phyloP scores from a whole-genome alignment of 2,329 filamentous ascomycete species.

The Alternaria sp. region DNA sequence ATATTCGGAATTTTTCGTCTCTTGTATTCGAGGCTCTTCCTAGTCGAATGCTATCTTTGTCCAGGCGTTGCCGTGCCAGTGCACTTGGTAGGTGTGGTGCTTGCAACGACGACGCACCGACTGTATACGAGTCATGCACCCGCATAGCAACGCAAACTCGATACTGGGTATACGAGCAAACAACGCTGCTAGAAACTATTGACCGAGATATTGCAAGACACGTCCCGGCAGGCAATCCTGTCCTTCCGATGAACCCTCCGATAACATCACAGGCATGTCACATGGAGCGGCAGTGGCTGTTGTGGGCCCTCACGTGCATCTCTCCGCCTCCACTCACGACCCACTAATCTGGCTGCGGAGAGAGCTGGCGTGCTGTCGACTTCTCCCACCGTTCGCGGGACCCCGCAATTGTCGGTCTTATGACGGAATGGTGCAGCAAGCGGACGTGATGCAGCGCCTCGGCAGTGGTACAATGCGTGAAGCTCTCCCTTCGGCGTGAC shows the following conservation, averaged over 20 bases:
- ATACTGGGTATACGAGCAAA: not conserved
- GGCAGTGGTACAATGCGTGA: slow-evolving; percentile 11
- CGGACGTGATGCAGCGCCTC: slow-evolving; percentile 14
- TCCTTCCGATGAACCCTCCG: slow-evolving; percentile 13
- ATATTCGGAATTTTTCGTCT: not conserved
- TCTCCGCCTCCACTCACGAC: slow-evolving; percentile 20
- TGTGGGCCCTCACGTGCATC: slow-evolving; percentile 13
- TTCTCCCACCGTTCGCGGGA: slow-evolving; percentile 21
- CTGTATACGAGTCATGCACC: not conserved
- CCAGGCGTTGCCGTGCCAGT: not conserved
- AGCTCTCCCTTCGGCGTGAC: slow-evolving; percentile 3
- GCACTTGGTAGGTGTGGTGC: not conserved
- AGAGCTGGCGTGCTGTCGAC: slow-evolving; percentile 18
- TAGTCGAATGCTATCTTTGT: not conserved
- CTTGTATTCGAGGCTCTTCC: not conserved
- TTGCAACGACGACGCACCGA: not conserved
- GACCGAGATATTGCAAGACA: not conserved
- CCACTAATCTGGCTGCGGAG: slow-evolving; percentile 21
- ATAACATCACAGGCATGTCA: slow-evolving; percentile 7
- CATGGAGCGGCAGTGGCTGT: slow-evolving; percentile 6
- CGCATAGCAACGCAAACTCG: not conserved
- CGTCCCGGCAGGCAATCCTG: not conserved
- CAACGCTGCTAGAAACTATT: not conserved
- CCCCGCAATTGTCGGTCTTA: slow-evolving; percentile 28
- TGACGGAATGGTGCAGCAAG: slow-evolving; percentile 26